Conservation (phyloP, 2,329 filamentous ascomycete genomes). For the Beauveria varroae region DNA sequence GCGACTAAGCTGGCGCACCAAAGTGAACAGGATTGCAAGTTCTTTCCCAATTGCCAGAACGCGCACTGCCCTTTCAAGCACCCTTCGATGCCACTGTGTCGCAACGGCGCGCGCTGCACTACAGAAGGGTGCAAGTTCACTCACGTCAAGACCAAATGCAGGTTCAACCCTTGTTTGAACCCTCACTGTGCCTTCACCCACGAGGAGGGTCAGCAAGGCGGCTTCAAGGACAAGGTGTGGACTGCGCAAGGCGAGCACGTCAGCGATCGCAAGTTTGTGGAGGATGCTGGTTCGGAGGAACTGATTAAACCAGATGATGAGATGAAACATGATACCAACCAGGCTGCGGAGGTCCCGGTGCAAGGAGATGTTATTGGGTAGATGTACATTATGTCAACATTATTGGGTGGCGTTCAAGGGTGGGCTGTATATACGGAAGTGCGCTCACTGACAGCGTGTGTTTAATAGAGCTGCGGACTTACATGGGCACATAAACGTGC, state of each 20-base stretch:
- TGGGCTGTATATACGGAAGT: conserved; percentile 13
- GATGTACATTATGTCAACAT: conserved; percentile 16
- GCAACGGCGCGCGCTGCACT: conserved; percentile 84
- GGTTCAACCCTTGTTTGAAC: conserved; percentile 86
- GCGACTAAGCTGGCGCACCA: conserved; percentile 73
- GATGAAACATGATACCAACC: conserved; percentile 24
- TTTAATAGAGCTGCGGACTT: conserved; percentile 7
- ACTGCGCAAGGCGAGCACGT: conserved; percentile 69
- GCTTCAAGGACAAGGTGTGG: conserved; percentile 88
- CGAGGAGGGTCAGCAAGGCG: conserved; percentile 79
- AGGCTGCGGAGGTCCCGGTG: conserved; percentile 31
- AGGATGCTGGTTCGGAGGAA: conserved; percentile 62
- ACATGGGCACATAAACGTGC: neutral
- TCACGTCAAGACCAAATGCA: conserved; percentile 78
- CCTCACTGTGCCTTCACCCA: conserved; percentile 84
- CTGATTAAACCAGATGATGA: conserved; percentile 56
- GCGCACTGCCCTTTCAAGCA: conserved; percentile 83
- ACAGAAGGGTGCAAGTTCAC: conserved; percentile 81
- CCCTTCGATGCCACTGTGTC: conserved; percentile 76
- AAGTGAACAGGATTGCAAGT: conserved; percentile 79
- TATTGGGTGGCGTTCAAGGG: conserved; percentile 12
- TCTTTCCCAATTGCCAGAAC: conserved; percentile 88
- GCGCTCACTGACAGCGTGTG: neutral
- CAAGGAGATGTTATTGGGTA: conserved; percentile 30
- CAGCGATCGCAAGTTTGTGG: conserved; percentile 82